Percentiles rank a stretch among this genome's conserved stretches.
Evolutionary conservation across 352 stramenopile species (phyloP).

Genomic region (Phytophthora macrochlamydospora): DNA sequence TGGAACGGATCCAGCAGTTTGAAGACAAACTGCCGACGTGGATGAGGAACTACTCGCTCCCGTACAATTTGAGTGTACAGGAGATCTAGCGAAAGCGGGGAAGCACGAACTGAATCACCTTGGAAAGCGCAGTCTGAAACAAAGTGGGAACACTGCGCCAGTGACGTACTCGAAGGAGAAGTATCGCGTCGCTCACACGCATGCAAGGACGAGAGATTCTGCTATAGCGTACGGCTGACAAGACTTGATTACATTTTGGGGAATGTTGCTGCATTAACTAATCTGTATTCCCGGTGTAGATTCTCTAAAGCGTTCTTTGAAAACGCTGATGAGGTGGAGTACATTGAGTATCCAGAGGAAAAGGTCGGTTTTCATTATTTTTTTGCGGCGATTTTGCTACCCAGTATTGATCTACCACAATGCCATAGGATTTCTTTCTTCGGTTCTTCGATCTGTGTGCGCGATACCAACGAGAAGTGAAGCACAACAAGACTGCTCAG

Average conservation of each 20-base stretch:
- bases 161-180: conserved; percentile 39
- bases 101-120: conserved; percentile 45
- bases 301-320: conserved; percentile 62
- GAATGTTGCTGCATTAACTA: background rate
- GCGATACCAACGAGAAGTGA: conserved; percentile 56
- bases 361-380: conserved; percentile 22
- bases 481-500: conserved; percentile 40
- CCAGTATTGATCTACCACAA: background rate
- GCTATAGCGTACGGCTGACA: conserved; percentile 47
- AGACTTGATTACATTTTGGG: background rate
- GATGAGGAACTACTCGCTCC: conserved; percentile 67
- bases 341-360: conserved; percentile 42
- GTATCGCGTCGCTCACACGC: conserved; percentile 61
- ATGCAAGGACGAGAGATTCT: conserved; percentile 57
- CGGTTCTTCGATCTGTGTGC: conserved; percentile 69
- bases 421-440: conserved; percentile 43
- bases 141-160: conserved; percentile 22
- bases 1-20: conserved; percentile 51
- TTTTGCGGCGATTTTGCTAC: background rate
- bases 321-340: conserved; percentile 48
- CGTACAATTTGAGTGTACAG: conserved; percentile 64
- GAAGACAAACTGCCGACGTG: conserved; percentile 44
- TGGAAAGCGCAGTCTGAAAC: conserved; percentile 26
- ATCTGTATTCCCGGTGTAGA: conserved; percentile 16
- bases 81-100: conserved; percentile 44